Evolutionary conservation across 106 monocot species (phyloP).

Genomic region (Ottelia alismoides): DNA sequence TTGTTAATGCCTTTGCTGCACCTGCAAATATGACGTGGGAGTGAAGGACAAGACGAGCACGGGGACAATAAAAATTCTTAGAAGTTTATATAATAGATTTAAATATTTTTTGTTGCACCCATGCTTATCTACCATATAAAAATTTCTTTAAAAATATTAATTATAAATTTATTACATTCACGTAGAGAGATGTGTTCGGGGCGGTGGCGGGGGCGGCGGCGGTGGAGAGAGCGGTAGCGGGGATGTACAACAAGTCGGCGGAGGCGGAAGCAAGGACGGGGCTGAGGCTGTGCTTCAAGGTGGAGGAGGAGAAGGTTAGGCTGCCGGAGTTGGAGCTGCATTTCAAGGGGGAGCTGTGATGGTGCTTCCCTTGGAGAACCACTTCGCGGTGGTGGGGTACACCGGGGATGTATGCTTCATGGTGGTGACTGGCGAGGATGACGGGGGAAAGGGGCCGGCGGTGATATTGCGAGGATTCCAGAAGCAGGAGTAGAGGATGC

Average conservation of each 20-base stretch:
- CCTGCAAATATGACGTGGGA: no score
- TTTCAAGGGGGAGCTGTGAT: no score
- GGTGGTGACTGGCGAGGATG: conserved; percentile 33
- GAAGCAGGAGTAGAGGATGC: no score
- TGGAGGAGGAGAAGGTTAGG: no score
- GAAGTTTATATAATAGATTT: conserved; percentile 6
- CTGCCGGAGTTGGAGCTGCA: no score
- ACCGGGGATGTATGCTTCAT: conserved; percentile 33
- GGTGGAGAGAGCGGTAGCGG: conserved; percentile 18
- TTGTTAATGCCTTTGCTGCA: conserved; percentile 44
- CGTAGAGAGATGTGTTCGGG: conserved; percentile 55
- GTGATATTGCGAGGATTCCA: no score
- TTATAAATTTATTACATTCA: no score
- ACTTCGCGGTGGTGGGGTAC: conserved; percentile 33
- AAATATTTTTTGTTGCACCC: no score
- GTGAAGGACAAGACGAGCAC: no score
- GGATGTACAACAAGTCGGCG: conserved; percentile 26
- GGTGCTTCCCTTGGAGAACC: conserved; percentile 57
- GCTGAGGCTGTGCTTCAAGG: no score
- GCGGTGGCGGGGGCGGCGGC: conserved; percentile 17
- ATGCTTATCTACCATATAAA: conserved; percentile 36
- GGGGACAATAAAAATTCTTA: no score
- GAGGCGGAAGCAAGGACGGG: conserved; percentile 28
- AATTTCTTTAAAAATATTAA: no score
- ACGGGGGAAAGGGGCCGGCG: conserved; percentile 2